Conservation (phyloP, 805 yeast species). For the Yamadazyma phyllophila region DNA sequence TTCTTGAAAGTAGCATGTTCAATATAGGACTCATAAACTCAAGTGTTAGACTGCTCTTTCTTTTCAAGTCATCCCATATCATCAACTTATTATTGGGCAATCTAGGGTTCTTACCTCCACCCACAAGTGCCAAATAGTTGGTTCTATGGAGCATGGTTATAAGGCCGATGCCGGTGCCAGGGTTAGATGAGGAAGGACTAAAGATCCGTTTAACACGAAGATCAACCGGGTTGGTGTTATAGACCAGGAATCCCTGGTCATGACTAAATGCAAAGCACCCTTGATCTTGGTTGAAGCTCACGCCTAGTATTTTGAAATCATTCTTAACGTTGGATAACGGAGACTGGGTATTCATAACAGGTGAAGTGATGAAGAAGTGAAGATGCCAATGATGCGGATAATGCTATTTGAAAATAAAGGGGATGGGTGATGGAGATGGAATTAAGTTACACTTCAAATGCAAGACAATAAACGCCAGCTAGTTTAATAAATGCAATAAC, state of each 20-base stretch:
- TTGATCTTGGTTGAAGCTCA: constrained; percentile 83
- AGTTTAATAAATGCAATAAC: too few relatives aligned
- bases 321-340: constrained; percentile 14
- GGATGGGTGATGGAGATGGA: neutral
- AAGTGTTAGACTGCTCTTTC: constrained; percentile 65
- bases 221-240: constrained; percentile 84
- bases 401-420: neutral
- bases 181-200: constrained; percentile 12
- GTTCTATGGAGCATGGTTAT: constrained; percentile 86
- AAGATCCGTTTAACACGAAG: constrained; percentile 62
- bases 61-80: constrained; percentile 89
- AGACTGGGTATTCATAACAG: constrained; percentile 20
- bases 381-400: neutral
- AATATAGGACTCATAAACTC: constrained; percentile 77
- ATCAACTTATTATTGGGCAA: constrained; percentile 77
- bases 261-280: constrained; percentile 85
- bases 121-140: constrained; percentile 84
- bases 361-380: neutral
- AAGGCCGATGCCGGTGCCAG: constrained; percentile 64
- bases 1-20: constrained; percentile 71
- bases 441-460: too few relatives aligned
- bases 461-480: too few relatives aligned
- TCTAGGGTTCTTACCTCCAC: constrained; percentile 81
- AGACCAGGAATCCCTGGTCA: constrained; percentile 80
- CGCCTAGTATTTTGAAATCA: constrained; percentile 38